Base-by-base conservation (phyloP, 1,284 basidiomycete species). In the Cutaneotrichosporon cutaneum region DNA sequence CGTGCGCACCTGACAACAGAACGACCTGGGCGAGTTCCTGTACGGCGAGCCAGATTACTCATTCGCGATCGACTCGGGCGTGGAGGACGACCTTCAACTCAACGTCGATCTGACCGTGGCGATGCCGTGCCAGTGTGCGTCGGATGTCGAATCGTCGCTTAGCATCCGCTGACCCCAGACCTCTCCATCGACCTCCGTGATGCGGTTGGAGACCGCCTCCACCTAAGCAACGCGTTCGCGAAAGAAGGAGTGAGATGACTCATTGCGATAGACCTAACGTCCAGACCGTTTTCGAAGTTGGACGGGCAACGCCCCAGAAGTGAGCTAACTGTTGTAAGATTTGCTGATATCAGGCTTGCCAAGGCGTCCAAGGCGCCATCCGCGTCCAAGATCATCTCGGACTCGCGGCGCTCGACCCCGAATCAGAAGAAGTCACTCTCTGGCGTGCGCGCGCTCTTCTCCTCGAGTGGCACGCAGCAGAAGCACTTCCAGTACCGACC, bases 21-120 rank as follows among this genome's bases (percentile, higher is more conserved):
- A 94, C 71, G 94, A 98, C 72, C 80, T 95, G 50, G 87, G 87
- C 53, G 91, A 95, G 72, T 98, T 87, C 73, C 81, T 98, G 35
- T 97, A 90, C 84, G 94, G 94, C 54, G 93, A 92, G 84, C 89
- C 90, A 13, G 88, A 89, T 70, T 88, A 89, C 72, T 86, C 88
- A 70, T 97, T 95, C 77, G 86, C 85, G 63, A 88, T 97, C 56
- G 93, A 95, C 73, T 79, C 81, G 22, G 84, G 85, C 51, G 77
- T 83, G 27, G 80, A 80, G 22, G 87, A 85, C 66, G 86, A 83
- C 60, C 82, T 97, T 81, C 85, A 87, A 67, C 82, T 97, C 65
- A 96, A 97, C 76, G 84, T 96, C 58, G 94, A 97, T 79, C 77
- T 95, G 78, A 86, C 91, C 14, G 89, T 97, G 26, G 90, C 90